A percentile compares a stretch with the other conserved stretches of the same genome.
phyloP scores from a whole-genome alignment of 192 early-diverging fungal species.

The Coemansia reversa region DNA sequence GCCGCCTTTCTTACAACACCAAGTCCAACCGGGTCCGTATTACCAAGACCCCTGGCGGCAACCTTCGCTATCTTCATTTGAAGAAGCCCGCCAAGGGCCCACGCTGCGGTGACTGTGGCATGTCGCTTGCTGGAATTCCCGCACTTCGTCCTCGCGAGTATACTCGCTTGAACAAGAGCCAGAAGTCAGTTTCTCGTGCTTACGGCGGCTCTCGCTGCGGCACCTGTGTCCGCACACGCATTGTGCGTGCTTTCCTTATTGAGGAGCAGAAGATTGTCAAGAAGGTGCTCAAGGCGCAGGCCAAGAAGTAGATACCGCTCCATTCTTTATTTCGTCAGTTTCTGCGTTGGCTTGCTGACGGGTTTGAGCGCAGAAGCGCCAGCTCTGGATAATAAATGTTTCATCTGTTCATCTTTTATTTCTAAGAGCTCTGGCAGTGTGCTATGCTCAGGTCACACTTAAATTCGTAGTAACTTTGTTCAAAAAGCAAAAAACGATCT shows the following conservation, averaged over 20 bases:
- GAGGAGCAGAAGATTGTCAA: conserved; percentile 99
- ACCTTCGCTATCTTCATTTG: conserved; percentile 86
- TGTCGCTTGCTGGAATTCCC: conserved; percentile 82
- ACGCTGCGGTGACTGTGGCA: conserved; percentile 97
- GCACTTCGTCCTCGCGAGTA: conserved; percentile 92
- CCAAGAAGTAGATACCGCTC: conserved; percentile 48
- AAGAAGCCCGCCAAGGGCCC: conserved; percentile 90
- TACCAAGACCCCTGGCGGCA: conserved; percentile 84
- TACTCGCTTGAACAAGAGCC: conserved; percentile 84
- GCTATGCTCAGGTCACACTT: neutral
- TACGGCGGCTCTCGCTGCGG: conserved; percentile 97
- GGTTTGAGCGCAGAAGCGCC: neutral
- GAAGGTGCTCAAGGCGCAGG: conserved; percentile 88
- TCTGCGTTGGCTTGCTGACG: neutral
- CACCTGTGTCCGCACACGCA: conserved; percentile 80
- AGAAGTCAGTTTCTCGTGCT: conserved; percentile 91
- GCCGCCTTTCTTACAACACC: conserved; percentile 87
- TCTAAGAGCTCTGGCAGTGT: neutral
- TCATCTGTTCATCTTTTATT: conserved; percentile 2
- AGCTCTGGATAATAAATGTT: conserved; percentile 4
- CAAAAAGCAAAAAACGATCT: neutral
- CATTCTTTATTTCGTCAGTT: neutral
- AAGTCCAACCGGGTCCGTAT: conserved; percentile 77
- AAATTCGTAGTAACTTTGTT: neutral
- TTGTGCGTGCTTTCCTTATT: conserved; percentile 98